A percentile compares a stretch with the other conserved stretches of the same genome.
These are phyloP conservation scores for Coelastrella sp. DNA, from an alignment of 139 green algal species.

Conservation along the genomic window DNA sequence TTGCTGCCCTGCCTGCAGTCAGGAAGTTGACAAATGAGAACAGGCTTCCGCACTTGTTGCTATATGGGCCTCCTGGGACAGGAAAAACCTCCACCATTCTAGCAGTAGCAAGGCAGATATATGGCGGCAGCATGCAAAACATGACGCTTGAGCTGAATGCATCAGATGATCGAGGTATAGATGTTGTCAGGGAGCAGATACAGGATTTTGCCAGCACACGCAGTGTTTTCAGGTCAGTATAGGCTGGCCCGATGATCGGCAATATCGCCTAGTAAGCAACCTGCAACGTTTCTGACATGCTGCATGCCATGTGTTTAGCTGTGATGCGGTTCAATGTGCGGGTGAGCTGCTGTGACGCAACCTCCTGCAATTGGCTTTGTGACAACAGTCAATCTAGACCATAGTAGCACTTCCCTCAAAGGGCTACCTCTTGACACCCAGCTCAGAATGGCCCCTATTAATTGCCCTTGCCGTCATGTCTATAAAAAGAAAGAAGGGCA, in stretches of 20 bases:
- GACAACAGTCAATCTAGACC: too few relatives aligned
- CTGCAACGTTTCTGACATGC: not conserved
- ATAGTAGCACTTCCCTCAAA: too few relatives aligned
- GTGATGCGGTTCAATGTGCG: not conserved
- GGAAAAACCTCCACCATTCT: conserved; percentile 98
- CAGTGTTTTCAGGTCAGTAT: conserved; percentile 87
- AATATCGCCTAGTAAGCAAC: not conserved
- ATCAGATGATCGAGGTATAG: conserved; percentile 95
- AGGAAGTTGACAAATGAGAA: conserved; percentile 85
- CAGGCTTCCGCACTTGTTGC: conserved; percentile 94
- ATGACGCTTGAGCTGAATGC: conserved; percentile 99
- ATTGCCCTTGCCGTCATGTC: too few relatives aligned
- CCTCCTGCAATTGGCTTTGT: too few relatives aligned
- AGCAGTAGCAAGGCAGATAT: conserved; percentile 94
- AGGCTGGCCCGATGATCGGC: too few relatives aligned
- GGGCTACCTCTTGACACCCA: too few relatives aligned
- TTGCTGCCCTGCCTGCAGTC: conserved; percentile 63
- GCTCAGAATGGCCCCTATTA: too few relatives aligned
- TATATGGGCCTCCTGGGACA: conserved; percentile 99
- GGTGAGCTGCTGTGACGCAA: too few relatives aligned
- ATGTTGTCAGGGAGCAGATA: conserved; percentile 92
- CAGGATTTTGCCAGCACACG: conserved; percentile 97
- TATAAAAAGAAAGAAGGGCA: too few relatives aligned
- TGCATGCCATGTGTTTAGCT: not conserved
- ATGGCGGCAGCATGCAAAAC: conserved; percentile 79